Evolutionary conservation across 2,329 filamentous ascomycete species (phyloP).

Genomic region (Metarhizium robertsii): DNA sequence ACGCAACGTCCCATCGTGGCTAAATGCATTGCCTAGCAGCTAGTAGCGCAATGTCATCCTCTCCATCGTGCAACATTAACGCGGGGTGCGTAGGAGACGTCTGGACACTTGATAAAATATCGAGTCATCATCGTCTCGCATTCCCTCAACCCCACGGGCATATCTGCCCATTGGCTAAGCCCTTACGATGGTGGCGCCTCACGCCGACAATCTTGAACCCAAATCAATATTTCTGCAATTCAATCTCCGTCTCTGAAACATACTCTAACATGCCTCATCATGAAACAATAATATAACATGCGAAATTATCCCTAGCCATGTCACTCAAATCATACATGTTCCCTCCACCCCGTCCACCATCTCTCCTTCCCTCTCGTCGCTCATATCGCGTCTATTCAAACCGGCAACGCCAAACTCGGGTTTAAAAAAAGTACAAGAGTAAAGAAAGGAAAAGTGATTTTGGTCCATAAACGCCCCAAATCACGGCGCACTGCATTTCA

Average conservation of each 20-base stretch:
- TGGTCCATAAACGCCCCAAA: conserved; percentile 9
- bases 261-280: background rate
- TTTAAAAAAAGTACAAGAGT: background rate
- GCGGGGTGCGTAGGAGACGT: too few relatives aligned
- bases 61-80: too few relatives aligned
- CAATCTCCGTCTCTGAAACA: background rate
- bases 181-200: too few relatives aligned
- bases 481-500: conserved; percentile 5
- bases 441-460: background rate
- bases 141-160: too few relatives aligned
- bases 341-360: background rate
- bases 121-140: too few relatives aligned
- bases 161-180: too few relatives aligned
- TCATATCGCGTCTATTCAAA: background rate
- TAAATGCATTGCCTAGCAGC: too few relatives aligned
- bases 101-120: too few relatives aligned
- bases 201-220: too few relatives aligned
- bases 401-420: conserved; percentile 6
- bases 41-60: too few relatives aligned
- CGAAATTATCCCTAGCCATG: background rate
- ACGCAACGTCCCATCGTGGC: too few relatives aligned
- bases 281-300: background rate
- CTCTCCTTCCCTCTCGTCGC: background rate
- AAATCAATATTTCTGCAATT: background rate
- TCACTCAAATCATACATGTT: background rate